These are phyloP conservation scores for Epichloe bromicola DNA, from an alignment of 2,329 filamentous ascomycete genomes.

Conservation along the genomic window DNA sequence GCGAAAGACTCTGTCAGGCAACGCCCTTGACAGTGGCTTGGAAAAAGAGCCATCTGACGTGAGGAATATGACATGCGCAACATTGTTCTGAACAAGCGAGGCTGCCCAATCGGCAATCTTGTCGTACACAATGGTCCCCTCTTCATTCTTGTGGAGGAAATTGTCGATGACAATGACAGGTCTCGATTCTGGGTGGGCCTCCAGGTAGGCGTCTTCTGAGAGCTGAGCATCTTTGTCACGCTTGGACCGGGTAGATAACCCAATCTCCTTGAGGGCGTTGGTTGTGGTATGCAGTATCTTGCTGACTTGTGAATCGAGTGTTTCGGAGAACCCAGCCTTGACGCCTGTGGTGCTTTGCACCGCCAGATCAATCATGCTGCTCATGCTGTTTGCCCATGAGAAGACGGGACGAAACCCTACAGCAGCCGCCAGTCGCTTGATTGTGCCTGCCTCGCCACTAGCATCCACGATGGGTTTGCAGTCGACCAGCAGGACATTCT, in stretches of 20 bases:
- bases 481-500: constrained; percentile 73
- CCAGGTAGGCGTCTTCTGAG: constrained; percentile 75
- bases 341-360: constrained; percentile 89
- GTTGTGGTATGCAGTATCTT: constrained; percentile 84
- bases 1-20: constrained; percentile 85
- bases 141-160: constrained; percentile 68
- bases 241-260: constrained; percentile 55
- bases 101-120: constrained; percentile 86
- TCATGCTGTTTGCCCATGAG: constrained; percentile 91
- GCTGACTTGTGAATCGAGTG: constrained; percentile 72
- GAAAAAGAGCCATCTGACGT: constrained; percentile 81
- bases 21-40: constrained; percentile 72
- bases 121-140: constrained; percentile 53
- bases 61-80: constrained; percentile 89
- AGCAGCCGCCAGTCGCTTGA: constrained; percentile 64
- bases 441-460: constrained; percentile 73
- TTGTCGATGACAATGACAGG: constrained; percentile 86
- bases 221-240: constrained; percentile 60
- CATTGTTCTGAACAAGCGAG: constrained; percentile 67
- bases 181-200: constrained; percentile 72
- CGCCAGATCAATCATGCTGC: constrained; percentile 81
- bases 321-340: constrained; percentile 90
- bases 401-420: constrained; percentile 92
- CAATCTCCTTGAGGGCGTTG: constrained; percentile 64
- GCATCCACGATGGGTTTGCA: constrained; percentile 91